phyloP scores from a whole-genome alignment of 176 grass and related monocot genomes.

The Elaeis guineensis region DNA sequence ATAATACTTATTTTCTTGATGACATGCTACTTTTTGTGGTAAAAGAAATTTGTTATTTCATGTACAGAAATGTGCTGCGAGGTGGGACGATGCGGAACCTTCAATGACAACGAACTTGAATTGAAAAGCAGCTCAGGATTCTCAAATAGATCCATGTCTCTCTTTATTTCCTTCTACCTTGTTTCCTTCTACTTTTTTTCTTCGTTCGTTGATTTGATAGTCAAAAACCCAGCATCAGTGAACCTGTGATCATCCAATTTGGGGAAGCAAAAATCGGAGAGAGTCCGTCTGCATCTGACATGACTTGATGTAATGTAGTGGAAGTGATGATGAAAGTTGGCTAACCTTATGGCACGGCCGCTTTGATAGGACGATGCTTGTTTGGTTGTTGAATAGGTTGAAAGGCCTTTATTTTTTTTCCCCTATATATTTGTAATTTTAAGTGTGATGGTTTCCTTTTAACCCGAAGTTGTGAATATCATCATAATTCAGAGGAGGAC shows the following conservation, averaged over 20 bases:
- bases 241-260: slow-evolving; percentile 1
- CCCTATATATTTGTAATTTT: neutral
- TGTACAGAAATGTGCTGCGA: slow-evolving; percentile 2
- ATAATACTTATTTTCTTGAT: too few species aligned
- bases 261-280: neutral
- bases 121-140: neutral
- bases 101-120: slow-evolving; percentile 10
- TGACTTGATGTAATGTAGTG: slow-evolving; percentile 10
- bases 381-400: slow-evolving; percentile 9
- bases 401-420: neutral
- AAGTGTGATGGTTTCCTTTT: neutral
- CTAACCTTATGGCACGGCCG: slow-evolving; percentile 2
- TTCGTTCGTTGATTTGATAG: neutral
- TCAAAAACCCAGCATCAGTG: neutral
- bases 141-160: neutral
- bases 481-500: neutral
- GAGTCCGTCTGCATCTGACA: slow-evolving; percentile 7
- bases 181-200: neutral
- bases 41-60: slow-evolving; percentile 9
- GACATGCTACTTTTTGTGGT: too few species aligned
- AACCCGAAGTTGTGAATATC: slow-evolving; percentile 9
- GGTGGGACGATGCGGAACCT: neutral
- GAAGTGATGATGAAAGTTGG: neutral
- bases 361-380: neutral
- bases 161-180: neutral